Conservation (phyloP, 306 rosid species). For the Mimosa bimucronata region DNA sequence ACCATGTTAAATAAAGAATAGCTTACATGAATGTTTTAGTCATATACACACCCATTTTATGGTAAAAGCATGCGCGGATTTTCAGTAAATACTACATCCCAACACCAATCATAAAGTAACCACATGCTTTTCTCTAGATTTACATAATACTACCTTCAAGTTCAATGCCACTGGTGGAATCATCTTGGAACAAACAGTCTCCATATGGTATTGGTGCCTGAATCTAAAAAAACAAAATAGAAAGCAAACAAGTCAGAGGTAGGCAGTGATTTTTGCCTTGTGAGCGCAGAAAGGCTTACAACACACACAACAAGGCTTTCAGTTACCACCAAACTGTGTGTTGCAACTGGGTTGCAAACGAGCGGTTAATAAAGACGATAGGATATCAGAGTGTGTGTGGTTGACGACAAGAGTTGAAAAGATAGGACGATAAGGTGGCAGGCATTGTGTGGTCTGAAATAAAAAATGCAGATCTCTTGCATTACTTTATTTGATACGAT, state of each 20-base stretch:
- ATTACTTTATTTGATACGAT: not conserved
- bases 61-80: not conserved
- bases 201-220: constrained; percentile 37
- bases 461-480: not conserved
- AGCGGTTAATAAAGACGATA: constrained; percentile 45
- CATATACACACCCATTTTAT: not conserved
- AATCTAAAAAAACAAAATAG: not conserved
- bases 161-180: constrained; percentile 40
- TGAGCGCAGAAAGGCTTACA: constrained; percentile 26
- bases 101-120: not conserved
- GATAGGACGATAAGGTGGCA: constrained; percentile 28
- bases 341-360: constrained; percentile 17
- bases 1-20: not conserved
- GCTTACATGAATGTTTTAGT: not conserved
- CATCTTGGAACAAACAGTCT: constrained; percentile 45
- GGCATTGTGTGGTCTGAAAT: constrained; percentile 11
- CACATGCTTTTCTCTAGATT: constrained; percentile 9
- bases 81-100: not conserved
- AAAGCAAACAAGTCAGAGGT: not conserved
- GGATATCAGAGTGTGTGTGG: constrained; percentile 16
- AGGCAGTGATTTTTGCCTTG: not conserved
- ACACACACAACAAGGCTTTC: not conserved
- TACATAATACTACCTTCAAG: constrained; percentile 34
- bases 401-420: not conserved
- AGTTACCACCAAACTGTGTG: constrained; percentile 6